These are phyloP conservation scores for Beauveria asiatica DNA, from an alignment of 2,329 filamentous ascomycete species.

Conservation along the genomic window DNA sequence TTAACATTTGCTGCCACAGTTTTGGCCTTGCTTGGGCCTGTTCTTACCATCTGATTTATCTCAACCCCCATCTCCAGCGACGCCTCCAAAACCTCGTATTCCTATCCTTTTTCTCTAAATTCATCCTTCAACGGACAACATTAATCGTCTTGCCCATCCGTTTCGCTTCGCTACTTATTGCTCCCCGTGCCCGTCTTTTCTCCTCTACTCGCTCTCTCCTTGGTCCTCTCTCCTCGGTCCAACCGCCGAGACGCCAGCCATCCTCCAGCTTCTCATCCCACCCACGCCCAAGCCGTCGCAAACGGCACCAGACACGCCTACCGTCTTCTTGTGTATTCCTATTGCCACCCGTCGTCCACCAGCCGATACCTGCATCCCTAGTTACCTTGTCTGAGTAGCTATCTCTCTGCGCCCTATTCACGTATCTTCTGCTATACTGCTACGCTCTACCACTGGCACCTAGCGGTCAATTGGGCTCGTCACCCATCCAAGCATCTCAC, in stretches of 20 bases:
- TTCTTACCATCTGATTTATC: too few relatives aligned
- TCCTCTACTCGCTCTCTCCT: neutral
- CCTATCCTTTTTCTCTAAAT: neutral
- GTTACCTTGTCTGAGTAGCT: neutral
- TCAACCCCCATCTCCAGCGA: neutral
- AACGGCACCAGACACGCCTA: neutral
- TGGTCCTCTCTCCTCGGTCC: neutral
- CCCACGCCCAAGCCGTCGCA: neutral
- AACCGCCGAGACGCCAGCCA: neutral
- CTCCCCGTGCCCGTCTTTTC: neutral
- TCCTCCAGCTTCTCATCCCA: neutral
- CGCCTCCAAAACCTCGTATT: neutral
- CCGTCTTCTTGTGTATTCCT: neutral
- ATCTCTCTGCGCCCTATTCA: neutral
- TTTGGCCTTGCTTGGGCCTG: too few relatives aligned
- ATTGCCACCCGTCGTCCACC: neutral
- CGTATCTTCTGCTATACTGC: neutral
- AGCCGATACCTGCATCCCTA: too few relatives aligned
- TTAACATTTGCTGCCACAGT: too few relatives aligned
- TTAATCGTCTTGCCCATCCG: neutral
- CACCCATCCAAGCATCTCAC: conserved; percentile 1
- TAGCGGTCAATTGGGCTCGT: neutral
- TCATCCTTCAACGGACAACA: neutral
- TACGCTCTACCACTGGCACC: neutral
- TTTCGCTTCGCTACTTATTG: conserved; percentile 1